Percentiles rank a stretch among this genome's conserved stretches.
phyloP scores from a whole-genome alignment of 352 stramenopile genomes.

The Lagenidium sp. region DNA sequence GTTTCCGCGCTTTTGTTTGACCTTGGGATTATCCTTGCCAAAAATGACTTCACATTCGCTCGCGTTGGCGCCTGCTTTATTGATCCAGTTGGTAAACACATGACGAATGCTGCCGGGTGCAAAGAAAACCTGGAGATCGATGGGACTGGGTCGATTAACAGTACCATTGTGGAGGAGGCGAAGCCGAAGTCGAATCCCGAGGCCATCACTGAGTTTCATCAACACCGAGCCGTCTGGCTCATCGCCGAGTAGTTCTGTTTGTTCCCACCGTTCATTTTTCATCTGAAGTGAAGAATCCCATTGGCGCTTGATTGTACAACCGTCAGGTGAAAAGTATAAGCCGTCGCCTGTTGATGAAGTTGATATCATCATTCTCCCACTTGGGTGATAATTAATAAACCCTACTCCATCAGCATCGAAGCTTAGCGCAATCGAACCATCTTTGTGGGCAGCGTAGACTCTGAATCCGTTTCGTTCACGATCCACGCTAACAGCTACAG shows the following conservation, averaged over 20 bases:
- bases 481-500: slow-evolving; percentile 60
- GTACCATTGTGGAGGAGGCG: background rate
- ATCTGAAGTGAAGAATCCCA: slow-evolving; percentile 35
- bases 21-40: too few species aligned
- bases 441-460: slow-evolving; percentile 62
- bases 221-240: slow-evolving; percentile 35
- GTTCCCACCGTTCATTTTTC: slow-evolving; percentile 29
- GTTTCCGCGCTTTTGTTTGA: too few species aligned
- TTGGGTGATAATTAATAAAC: slow-evolving; percentile 75
- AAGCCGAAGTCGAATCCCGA: slow-evolving; percentile 31
- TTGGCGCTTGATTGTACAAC: slow-evolving; percentile 35
- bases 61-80: slow-evolving; percentile 6
- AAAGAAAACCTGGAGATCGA: slow-evolving; percentile 45
- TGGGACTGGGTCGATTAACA: slow-evolving; percentile 6
- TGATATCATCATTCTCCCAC: slow-evolving; percentile 60
- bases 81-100: slow-evolving; percentile 34
- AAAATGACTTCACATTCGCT: background rate
- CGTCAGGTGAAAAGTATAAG: slow-evolving; percentile 37
- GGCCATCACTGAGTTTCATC: slow-evolving; percentile 33
- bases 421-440: slow-evolving; percentile 53
- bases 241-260: slow-evolving; percentile 18
- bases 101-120: slow-evolving; percentile 30
- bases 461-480: slow-evolving; percentile 49
- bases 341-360: slow-evolving; percentile 57
- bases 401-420: slow-evolving; percentile 55